Conservation (phyloP, 2,329 filamentous ascomycete genomes). For the Tolypocladium album region DNA sequence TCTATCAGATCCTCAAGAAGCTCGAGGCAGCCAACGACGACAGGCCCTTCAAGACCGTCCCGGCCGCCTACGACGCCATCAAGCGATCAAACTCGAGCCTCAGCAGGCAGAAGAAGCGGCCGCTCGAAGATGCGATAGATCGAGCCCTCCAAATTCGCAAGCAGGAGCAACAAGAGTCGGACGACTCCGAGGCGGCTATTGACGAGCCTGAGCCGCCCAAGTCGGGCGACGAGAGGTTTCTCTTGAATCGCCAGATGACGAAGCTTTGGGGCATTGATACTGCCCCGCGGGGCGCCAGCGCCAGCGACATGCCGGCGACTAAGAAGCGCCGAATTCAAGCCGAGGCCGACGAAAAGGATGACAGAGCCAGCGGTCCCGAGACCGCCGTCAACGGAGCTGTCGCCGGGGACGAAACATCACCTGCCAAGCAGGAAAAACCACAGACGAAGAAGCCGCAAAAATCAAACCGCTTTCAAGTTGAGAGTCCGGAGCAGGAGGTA, state of each 20-base stretch:
- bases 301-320: conserved; percentile 11
- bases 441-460: conserved; percentile 19
- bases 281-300: conserved; percentile 4
- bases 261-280: conserved; percentile 23
- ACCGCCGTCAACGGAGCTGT: background rate
- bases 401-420: background rate
- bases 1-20: conserved; percentile 72
- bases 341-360: conserved; percentile 13
- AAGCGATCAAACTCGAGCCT: conserved; percentile 80
- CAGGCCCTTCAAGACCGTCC: conserved; percentile 36
- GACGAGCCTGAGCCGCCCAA: conserved; percentile 26
- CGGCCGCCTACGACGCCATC: conserved; percentile 65
- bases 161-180: conserved; percentile 50
- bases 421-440: conserved; percentile 16
- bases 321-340: conserved; percentile 23
- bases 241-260: conserved; percentile 31
- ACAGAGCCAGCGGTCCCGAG: conserved; percentile 2
- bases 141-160: conserved; percentile 65
- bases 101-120: conserved; percentile 69
- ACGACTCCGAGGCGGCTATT: conserved; percentile 37
- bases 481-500: conserved; percentile 10
- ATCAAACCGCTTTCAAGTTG: conserved; percentile 18
- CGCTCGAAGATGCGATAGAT: conserved; percentile 78
- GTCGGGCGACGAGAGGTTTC: conserved; percentile 23
- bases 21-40: conserved; percentile 56